Base-by-base conservation (phyloP, 2,329 filamentous ascomycete species). In the Rutstroemia sydowiana region DNA sequence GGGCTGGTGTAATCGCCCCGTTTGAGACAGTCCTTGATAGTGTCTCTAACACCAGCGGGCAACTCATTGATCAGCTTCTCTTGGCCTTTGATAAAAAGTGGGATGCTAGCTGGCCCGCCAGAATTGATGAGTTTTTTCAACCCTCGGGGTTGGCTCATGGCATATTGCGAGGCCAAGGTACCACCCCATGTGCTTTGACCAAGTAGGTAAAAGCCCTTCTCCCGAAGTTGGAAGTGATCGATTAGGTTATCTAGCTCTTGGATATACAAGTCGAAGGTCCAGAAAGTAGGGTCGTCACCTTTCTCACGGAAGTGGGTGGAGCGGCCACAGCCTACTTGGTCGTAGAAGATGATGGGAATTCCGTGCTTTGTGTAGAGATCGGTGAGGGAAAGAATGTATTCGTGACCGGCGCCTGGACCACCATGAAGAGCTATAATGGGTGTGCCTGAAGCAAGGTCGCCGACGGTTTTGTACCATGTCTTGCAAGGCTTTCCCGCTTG, bases 161-260 rank as follows among this genome's bases (percentile, higher is more conserved):
- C 74, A 63, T 70, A 75, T 28, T 68, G 59, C 0, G 67, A 67
- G 1, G 63, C 74, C 0, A 79, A 63, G 72, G 79, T 76, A 0
- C 73, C 77, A 14, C 77, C 75, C 75, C 76, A 79, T n/a, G n/a
- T n/a, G 18, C 69, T 73, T 32, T 79, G 74, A 1, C 76, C 76
- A 0, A 73, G 65, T 0, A 78, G 50, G 54, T 75, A 68, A 51
- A 73, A 74, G 0, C 59, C 44, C 1, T 63, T 48, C 23, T 31
- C 41, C 18, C 60, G 59, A 28, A 79, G 66, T 0, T 63, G 65
- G 0, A 79, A 65, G 41, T 69, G 62, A 0, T 57, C 32, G 6
- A 75, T 54, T 1, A 79, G 65, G 52, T 77, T 78, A 28, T 75
- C 68, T 0, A 79, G 68, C 58, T 79, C 75, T 13, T 60, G 61